A percentile compares a stretch with the other conserved stretches of the same genome.
Evolutionary conservation across 1,284 basidiomycete species (phyloP).

Genomic region (Takashimella koratensis): DNA sequence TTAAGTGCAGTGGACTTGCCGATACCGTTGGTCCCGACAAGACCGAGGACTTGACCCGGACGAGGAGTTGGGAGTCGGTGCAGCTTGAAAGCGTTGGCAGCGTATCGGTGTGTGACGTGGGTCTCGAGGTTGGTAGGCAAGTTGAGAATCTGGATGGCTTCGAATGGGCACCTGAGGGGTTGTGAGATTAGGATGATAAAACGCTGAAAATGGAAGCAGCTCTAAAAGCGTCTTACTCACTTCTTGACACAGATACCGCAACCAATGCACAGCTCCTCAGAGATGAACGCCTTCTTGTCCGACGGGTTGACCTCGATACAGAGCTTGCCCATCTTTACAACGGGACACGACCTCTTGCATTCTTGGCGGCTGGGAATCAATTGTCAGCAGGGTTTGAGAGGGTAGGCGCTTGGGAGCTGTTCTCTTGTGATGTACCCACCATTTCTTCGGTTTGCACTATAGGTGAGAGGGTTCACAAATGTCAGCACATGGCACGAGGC

Average conservation of each 20-base stretch:
- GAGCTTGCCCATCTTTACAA: conserved; percentile 96
- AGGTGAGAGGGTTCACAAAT: too few relatives aligned
- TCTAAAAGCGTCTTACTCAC: conserved; percentile 54
- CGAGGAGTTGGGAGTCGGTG: conserved; percentile 92
- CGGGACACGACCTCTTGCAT: conserved; percentile 76
- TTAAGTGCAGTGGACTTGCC: conserved; percentile 96
- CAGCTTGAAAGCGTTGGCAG: conserved; percentile 95
- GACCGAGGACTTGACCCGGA: conserved; percentile 89
- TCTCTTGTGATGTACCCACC: conserved; percentile 20
- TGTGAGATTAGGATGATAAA: not conserved
- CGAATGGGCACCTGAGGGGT: conserved; percentile 79
- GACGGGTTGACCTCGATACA: conserved; percentile 94
- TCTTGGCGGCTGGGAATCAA: conserved; percentile 43
- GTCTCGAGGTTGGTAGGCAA: conserved; percentile 91
- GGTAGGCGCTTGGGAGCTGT: not conserved
- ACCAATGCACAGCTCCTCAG: conserved; percentile 92
- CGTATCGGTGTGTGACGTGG: conserved; percentile 93
- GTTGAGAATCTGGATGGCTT: conserved; percentile 96
- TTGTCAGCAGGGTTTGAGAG: conserved; percentile 5
- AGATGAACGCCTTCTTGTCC: conserved; percentile 96
- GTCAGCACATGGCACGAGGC: conserved; percentile 2
- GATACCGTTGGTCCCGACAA: conserved; percentile 97
- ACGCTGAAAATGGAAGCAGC: not conserved
- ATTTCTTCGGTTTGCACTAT: conserved; percentile 79
- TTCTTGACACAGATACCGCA: conserved; percentile 99